Percentiles rank a stretch among this genome's conserved stretches.
These are phyloP conservation scores for Glaciozyma martinii DNA, from an alignment of 768 basidiomycete species.

Conservation along the genomic window DNA sequence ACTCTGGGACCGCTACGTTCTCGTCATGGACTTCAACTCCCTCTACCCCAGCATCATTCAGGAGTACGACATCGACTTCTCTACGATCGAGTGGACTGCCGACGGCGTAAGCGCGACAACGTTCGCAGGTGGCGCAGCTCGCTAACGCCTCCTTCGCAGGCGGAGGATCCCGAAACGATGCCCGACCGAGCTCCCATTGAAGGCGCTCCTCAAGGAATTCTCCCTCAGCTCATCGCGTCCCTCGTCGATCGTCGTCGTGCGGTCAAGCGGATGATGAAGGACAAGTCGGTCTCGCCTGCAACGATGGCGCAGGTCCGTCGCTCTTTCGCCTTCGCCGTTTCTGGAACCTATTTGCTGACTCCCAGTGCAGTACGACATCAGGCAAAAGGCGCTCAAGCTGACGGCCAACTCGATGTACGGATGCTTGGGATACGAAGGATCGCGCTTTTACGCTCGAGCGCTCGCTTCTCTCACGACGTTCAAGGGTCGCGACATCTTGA, in stretches of 20 bases:
- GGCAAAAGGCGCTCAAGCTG: conserved; percentile 90
- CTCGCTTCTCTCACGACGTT: conserved; percentile 95
- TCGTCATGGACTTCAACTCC: conserved; percentile 99
- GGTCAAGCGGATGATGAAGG: conserved; percentile 93
- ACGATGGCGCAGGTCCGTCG: conserved; percentile 70
- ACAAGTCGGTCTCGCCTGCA: conserved; percentile 55
- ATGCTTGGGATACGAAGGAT: conserved; percentile 94
- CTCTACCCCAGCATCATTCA: conserved; percentile 98
- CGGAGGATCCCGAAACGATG: conserved; percentile 69
- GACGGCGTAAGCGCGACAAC: conserved; percentile 22
- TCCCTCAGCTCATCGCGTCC: conserved; percentile 96
- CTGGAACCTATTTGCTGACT: neutral
- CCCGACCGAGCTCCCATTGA: conserved; percentile 68
- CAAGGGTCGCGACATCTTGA: conserved; percentile 96
- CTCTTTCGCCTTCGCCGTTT: neutral
- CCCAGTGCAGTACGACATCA: conserved; percentile 73
- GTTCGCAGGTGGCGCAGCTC: neutral
- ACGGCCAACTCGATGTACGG: conserved; percentile 99
- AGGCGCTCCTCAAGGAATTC: conserved; percentile 67
- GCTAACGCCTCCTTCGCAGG: conserved; percentile 27
- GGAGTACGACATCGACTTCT: conserved; percentile 99
- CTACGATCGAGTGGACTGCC: conserved; percentile 64
- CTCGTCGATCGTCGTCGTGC: conserved; percentile 79
- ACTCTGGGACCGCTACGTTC: conserved; percentile 89
- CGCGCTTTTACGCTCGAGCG: conserved; percentile 89